Evolutionary conservation across 495 filamentous ascomycete species (phyloP), one percentile per base, ranked within the genome.

Genomic region (Hypoxylon perforatum): DNA sequence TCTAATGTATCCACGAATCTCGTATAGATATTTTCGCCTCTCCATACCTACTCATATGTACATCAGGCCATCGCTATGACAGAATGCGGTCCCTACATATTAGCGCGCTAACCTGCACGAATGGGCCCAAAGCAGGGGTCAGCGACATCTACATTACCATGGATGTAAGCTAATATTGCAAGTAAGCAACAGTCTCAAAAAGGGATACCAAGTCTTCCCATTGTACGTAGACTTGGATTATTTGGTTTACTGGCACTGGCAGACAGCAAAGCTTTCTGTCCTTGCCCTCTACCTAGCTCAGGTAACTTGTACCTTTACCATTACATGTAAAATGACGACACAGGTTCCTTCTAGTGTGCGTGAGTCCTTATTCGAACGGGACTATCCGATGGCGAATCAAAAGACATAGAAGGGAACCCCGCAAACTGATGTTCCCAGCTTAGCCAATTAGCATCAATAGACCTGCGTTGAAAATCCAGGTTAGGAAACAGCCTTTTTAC

Each of bases 261-360:
- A 33, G 3, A 33, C 30, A 33, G 7, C 25, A 28, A 28, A 9
- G 30, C 30, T 10, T 5, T 1, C 3, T 33, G 30, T 33, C 30
- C 11, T 33, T 33, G 30, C 3, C 11, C 30, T 33, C 3, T 33
- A 3, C 1, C 30, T 33, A n/a, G n/a, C 1, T 39, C 39, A 9
- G 33, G 41, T 46, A 57, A 0, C n/a, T 57, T 30, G 12, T 22
- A 23, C 19, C 23, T 55, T 46, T 17, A 44, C 17, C 9, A 18
- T 19, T 14, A 14, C 18, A 62, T 58, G 47, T 63, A 35, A 33
- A 54, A 54, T 63, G 59, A 68, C 54, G 54, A 68, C 59, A 59
- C 22, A 42, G n/a, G 7, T 36, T 38, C 33, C 19, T 45, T 33
- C 39, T 30, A 30, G n/a, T n/a, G 10, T 49, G 1, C 3, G 30